A percentile compares a stretch with the other conserved stretches of the same genome.
Evolutionary conservation across 306 rosid species (phyloP).

Genomic region (Ceratonia siliqua): DNA sequence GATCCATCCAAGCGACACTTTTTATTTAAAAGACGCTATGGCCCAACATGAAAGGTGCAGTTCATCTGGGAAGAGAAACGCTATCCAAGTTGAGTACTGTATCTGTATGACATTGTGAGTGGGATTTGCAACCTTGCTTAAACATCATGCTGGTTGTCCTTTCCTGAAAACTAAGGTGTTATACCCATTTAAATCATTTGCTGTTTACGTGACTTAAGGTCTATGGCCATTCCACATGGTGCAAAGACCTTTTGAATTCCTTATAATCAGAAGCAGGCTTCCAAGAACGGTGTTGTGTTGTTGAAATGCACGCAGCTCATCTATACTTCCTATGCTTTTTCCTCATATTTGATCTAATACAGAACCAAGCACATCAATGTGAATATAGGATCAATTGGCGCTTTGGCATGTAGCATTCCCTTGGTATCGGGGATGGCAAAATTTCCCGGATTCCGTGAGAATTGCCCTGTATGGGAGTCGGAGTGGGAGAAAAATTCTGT

Average conservation of each 20-base stretch:
- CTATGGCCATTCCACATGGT: neutral
- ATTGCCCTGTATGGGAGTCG: no score
- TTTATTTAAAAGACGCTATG: constrained; percentile 59
- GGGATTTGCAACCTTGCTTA: neutral
- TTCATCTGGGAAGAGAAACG: constrained; percentile 21
- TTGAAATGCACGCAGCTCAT: no score
- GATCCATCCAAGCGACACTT: constrained; percentile 79
- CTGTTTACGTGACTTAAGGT: neutral
- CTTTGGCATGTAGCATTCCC: no score
- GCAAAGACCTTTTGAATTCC: neutral
- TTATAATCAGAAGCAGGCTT: no score
- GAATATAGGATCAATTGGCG: no score
- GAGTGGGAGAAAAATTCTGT: no score
- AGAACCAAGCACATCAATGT: no score
- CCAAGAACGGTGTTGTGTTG: no score
- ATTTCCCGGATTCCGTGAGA: no score
- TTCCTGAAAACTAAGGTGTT: neutral
- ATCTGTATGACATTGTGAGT: neutral
- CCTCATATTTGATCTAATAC: no score
- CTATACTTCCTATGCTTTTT: no score
- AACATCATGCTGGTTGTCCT: constrained; percentile 11
- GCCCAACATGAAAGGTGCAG: constrained; percentile 38
- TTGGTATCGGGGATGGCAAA: no score
- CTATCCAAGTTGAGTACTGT: neutral
- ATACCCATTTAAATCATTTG: neutral